These are phyloP conservation scores for Aphanomyces cochlioides DNA, from an alignment of 352 stramenopile genomes.

Conservation along the genomic window DNA sequence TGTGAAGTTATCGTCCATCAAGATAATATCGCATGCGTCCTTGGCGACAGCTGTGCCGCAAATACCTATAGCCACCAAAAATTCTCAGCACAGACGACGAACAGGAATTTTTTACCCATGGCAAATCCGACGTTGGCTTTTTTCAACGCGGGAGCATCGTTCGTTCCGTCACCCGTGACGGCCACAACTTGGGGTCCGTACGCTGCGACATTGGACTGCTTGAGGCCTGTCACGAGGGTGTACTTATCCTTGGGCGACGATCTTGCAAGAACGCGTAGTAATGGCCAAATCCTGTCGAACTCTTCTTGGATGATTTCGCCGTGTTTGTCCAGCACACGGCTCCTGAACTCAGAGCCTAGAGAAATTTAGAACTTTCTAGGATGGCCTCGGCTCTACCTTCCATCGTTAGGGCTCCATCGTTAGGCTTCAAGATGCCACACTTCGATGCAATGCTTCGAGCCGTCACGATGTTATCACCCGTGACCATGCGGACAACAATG, in stretches of 20 bases:
- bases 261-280: conserved; percentile 87
- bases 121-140: conserved; percentile 96
- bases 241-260: conserved; percentile 97
- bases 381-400: conserved; percentile 37
- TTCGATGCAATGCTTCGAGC: conserved; percentile 70
- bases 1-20: conserved; percentile 96
- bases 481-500: conserved; percentile 98
- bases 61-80: conserved; percentile 55
- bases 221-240: conserved; percentile 92
- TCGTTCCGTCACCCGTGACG: conserved; percentile 96
- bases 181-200: conserved; percentile 88
- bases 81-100: conserved; percentile 46
- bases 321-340: conserved; percentile 56
- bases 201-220: conserved; percentile 70
- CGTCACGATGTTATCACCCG: conserved; percentile 97
- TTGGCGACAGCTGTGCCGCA: conserved; percentile 94
- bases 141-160: conserved; percentile 95
- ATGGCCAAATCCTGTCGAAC: conserved; percentile 92
- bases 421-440: conserved; percentile 59
- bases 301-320: conserved; percentile 74
- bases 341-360: conserved; percentile 53
- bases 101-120: conserved; percentile 62
- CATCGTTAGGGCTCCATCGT: conserved; percentile 58
- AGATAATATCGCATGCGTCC: conserved; percentile 94
- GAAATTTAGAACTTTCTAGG: conserved; percentile 48